Conservation (phyloP, 345 rosid species). For the Balakata baccata region DNA sequence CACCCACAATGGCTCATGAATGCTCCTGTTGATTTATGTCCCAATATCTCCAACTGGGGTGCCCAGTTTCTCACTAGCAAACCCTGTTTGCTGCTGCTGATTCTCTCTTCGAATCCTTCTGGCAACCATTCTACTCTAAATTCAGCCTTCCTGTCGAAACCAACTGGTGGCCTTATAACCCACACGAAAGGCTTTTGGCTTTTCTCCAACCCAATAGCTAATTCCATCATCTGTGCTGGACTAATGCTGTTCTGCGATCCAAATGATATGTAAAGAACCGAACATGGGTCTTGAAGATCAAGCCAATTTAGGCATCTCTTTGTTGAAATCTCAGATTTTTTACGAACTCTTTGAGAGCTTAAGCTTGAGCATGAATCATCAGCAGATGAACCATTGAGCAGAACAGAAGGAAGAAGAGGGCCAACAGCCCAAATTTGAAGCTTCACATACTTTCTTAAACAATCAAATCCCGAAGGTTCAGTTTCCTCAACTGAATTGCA, state of each 20-base stretch:
- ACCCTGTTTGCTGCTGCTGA: constrained; percentile 20
- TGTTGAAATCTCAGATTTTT: constrained; percentile 23
- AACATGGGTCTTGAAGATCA: constrained; percentile 17
- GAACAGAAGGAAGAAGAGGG: constrained; percentile 53
- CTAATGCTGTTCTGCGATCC: constrained; percentile 51
- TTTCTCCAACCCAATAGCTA: constrained; percentile 44
- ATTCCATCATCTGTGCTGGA: constrained; percentile 43
- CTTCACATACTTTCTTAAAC: constrained; percentile 28
- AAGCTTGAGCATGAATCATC: too few species aligned
- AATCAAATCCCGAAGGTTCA: constrained; percentile 33
- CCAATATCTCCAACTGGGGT: constrained; percentile 49
- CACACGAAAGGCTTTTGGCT: constrained; percentile 42
- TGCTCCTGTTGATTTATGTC: constrained; percentile 41
- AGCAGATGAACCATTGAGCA: too few species aligned
- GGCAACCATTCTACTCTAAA: constrained; percentile 49
- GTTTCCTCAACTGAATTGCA: constrained; percentile 43
- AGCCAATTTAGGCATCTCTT: constrained; percentile 46
- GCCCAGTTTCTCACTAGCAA: constrained; percentile 49
- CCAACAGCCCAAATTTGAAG: constrained; percentile 44
- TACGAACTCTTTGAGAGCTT: too few species aligned
- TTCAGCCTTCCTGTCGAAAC: constrained; percentile 36
- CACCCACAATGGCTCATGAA: constrained; percentile 58
- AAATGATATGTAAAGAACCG: constrained; percentile 47
- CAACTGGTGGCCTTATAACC: constrained; percentile 50
- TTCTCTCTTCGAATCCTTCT: constrained; percentile 39